A percentile compares a stretch with the other conserved stretches of the same genome.
These are phyloP conservation scores for Fusarium sp. DNA, from an alignment of 2,329 filamentous ascomycete species.

Conservation along the genomic window DNA sequence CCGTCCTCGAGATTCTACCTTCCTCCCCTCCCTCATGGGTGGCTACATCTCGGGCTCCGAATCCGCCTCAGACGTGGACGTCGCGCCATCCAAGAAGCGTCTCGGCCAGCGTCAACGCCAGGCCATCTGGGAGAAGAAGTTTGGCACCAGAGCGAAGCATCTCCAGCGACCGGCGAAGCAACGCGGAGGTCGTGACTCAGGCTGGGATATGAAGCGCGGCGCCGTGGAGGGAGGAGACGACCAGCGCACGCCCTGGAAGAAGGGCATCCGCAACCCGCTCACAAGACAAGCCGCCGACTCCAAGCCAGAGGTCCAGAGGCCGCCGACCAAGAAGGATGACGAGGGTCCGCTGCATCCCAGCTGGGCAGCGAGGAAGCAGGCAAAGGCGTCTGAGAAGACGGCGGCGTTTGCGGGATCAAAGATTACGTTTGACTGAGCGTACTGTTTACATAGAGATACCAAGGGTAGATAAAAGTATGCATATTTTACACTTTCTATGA, in stretches of 20 bases:
- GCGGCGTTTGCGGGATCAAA: constrained; percentile 68
- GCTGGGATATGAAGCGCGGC: constrained; percentile 69
- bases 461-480: constrained; percentile 34
- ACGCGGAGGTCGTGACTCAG: constrained; percentile 56
- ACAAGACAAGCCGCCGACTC: constrained; percentile 23
- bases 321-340: constrained; percentile 56
- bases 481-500: not conserved
- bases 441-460: constrained; percentile 31
- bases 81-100: constrained; percentile 74
- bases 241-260: constrained; percentile 64
- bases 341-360: constrained; percentile 71
- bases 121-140: constrained; percentile 85
- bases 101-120: constrained; percentile 83
- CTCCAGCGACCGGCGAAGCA: constrained; percentile 56
- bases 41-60: constrained; percentile 85
- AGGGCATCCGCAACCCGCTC: constrained; percentile 57
- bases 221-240: constrained; percentile 60
- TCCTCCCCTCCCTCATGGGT: constrained; percentile 81
- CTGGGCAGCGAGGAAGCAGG: constrained; percentile 73
- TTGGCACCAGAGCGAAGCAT: constrained; percentile 77
- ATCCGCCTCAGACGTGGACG: constrained; percentile 74
- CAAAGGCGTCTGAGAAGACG: constrained; percentile 66
- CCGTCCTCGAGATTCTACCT: constrained; percentile 62
- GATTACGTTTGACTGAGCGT: constrained; percentile 65
- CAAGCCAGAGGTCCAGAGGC: constrained; percentile 24